A percentile compares a stretch with the other conserved stretches of the same genome.
Evolutionary conservation across 2,329 filamentous ascomycete genomes (phyloP).

Genomic region (Aspergillus amoenus): DNA sequence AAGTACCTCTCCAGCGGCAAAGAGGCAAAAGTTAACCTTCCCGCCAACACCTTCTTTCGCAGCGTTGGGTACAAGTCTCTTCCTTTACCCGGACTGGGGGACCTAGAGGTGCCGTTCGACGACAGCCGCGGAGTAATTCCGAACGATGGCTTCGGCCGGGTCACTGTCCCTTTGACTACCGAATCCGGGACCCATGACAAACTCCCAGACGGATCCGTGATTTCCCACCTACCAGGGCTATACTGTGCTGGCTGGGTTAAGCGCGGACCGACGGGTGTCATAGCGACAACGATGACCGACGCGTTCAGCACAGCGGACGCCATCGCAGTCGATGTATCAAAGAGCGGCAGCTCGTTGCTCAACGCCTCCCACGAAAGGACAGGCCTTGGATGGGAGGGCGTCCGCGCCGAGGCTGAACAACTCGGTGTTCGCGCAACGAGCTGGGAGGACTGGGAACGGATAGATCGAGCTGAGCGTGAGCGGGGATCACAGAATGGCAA

Average conservation of each 20-base stretch:
- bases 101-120: conserved; percentile 78
- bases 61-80: conserved; percentile 94
- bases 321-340: conserved; percentile 73
- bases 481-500: conserved; percentile 70
- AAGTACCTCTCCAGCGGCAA: conserved; percentile 52
- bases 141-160: conserved; percentile 78
- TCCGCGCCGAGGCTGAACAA: conserved; percentile 60
- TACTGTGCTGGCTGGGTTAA: conserved; percentile 98
- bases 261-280: conserved; percentile 88
- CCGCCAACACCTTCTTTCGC: conserved; percentile 75
- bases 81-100: conserved; percentile 69
- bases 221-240: conserved; percentile 64
- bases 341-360: conserved; percentile 43
- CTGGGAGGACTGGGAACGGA: conserved; percentile 84
- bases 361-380: conserved; percentile 42
- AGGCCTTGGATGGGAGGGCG: conserved; percentile 71
- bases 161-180: conserved; percentile 46
- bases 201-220: conserved; percentile 39
- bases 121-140: conserved; percentile 69
- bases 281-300: conserved; percentile 93
- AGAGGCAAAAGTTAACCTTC: conserved; percentile 50
- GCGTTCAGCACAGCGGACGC: conserved; percentile 86
- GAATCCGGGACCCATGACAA: conserved; percentile 19
- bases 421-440: conserved; percentile 63
- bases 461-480: conserved; percentile 74